Base-by-base conservation (phyloP, 2,329 filamentous ascomycete species). In the Exophiala sideris region DNA sequence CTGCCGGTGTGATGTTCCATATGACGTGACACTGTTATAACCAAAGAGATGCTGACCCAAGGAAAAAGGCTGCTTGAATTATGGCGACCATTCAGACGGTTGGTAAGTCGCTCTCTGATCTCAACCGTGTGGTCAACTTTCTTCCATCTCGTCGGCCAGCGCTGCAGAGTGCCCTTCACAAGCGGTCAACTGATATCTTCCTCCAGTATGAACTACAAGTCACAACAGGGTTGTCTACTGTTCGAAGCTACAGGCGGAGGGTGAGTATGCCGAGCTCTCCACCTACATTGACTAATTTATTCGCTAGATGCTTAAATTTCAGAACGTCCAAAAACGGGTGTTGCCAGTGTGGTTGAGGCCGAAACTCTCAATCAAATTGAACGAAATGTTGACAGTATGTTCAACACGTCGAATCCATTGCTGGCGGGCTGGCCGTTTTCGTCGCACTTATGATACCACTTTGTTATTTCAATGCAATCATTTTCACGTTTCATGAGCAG, bases 151-250 rank as follows among this genome's bases (percentile, higher is more conserved):
- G 39, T 21, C 12, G 5, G 16, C 45, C 45, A 39, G 18, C 40
- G 10, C 12, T 14, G 21, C 39, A 48, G 11, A 49, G 35, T 20
- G 16, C n/a, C 3, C 42, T 29, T 45, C 21, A n/a, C 40, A 12
- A 32, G n/a, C 18, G 12, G 10, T 21, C 21, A 14, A 41, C 41
- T n/a, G n/a, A 8, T 14, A 3, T 20, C 34, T 35, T n/a, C 29
- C 29, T 18, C 33, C 45, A 57, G 57, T 45, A 20, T 52, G 14
- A 60, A 51, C 42, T 60, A 60, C 49, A 54, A 60, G 24, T 60
- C 57, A 2, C 47, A 51, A 33, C 51, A 60, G 11, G 57, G 57
- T 32, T 60, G 57, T 21, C 21, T 52, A 20, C 52, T 60, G 7
- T 57, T 40, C 18, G 35, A 54, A n/a, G 54, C 57, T 10, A 60